Evolutionary conservation across 306 rosid genomes (phyloP).

Genomic region (Elaeagnus macrophylla): DNA sequence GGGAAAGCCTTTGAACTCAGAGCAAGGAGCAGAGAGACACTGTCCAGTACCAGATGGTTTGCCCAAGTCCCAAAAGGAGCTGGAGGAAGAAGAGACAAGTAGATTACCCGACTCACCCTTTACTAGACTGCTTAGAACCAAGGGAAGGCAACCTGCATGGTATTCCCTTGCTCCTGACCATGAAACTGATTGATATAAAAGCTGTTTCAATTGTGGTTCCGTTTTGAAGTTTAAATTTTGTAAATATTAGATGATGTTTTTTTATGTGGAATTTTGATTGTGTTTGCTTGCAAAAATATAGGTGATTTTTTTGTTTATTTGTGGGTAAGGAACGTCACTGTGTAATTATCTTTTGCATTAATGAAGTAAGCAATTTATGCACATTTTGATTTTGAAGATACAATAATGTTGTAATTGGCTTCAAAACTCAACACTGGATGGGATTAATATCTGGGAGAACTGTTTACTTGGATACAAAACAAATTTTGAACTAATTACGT

Average conservation of each 20-base stretch:
- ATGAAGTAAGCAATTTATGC: not conserved
- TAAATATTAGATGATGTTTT: not conserved
- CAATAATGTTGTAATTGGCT: too few relatives aligned
- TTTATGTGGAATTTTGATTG: not conserved
- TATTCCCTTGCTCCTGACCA: conserved; percentile 74
- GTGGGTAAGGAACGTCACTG: not conserved
- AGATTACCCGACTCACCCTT: conserved; percentile 74
- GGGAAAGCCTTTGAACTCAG: conserved; percentile 14
- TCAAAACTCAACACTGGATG: too few relatives aligned
- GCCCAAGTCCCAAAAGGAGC: conserved; percentile 60
- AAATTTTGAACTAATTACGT: too few relatives aligned
- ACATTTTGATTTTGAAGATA: not conserved
- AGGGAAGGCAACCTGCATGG: conserved; percentile 77
- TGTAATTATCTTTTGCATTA: not conserved
- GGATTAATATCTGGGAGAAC: too few relatives aligned
- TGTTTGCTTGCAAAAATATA: not conserved
- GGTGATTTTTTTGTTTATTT: not conserved
- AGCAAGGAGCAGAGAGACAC: conserved; percentile 6
- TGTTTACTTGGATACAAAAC: too few relatives aligned
- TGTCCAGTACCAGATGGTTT: conserved; percentile 82
- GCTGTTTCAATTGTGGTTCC: not conserved
- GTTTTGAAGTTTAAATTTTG: not conserved
- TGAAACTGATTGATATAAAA: conserved; percentile 52
- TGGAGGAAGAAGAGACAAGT: conserved; percentile 57
- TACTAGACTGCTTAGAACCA: conserved; percentile 62